Conservation (phyloP, 1,284 basidiomycete genomes). For the Inonotus hispidus region DNA sequence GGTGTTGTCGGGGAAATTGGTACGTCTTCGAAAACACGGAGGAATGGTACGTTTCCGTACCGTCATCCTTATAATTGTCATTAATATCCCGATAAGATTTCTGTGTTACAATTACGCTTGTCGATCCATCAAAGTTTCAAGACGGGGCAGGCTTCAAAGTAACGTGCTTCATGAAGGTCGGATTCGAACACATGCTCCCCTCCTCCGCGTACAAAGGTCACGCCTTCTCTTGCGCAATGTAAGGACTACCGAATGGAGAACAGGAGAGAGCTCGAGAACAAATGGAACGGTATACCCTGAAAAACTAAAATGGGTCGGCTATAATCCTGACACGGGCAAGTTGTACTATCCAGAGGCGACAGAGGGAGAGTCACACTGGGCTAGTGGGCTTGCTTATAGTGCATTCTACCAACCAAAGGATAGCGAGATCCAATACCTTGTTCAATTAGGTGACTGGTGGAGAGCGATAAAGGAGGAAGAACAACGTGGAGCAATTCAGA, state of each 20-base stretch:
- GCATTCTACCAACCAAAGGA: conserved; percentile 5
- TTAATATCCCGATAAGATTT: conserved; percentile 1
- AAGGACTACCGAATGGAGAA: background rate
- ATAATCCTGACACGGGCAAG: background rate
- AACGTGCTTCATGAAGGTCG: conserved; percentile 12
- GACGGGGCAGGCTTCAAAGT: conserved; percentile 9
- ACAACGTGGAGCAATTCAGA: conserved; percentile 3
- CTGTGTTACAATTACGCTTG: conserved; percentile 2
- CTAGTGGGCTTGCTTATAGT: background rate
- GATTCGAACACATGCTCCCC: conserved; percentile 3
- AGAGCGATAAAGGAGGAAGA: conserved; percentile 12
- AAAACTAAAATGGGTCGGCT: conserved; percentile 16
- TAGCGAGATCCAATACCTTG: conserved; percentile 8
- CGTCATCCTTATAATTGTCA: background rate
- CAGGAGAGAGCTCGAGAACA: background rate
- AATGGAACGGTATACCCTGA: conserved; percentile 15
- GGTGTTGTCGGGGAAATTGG: conserved; percentile 4
- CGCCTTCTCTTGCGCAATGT: conserved; percentile 10
- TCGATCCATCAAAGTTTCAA: conserved; percentile 15
- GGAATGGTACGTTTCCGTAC: conserved; percentile 1
- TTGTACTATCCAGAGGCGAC: background rate
- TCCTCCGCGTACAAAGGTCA: conserved; percentile 4
- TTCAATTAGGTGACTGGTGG: conserved; percentile 14
- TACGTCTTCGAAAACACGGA: background rate
- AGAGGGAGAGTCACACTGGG: background rate